Base-by-base conservation (phyloP, 192 early-diverging fungal species). In the Ramicandelaber brevisporus region DNA sequence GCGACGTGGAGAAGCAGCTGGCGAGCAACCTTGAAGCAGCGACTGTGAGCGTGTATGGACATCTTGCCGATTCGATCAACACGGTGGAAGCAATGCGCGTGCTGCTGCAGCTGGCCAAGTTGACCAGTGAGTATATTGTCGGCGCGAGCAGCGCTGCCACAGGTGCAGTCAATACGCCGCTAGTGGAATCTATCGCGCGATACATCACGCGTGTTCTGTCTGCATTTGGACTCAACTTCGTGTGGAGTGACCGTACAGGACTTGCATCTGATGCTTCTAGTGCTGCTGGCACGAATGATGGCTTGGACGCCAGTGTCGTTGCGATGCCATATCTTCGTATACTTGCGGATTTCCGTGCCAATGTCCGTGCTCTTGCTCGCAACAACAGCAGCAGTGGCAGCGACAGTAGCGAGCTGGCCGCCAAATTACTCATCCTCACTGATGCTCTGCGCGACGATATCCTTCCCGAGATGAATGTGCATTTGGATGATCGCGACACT, bases 401-500 rank as follows among this genome's bases (percentile, higher is more conserved):
- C n/a, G n/a, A n/a, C n/a, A n/a, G n/a, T n/a, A n/a, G n/a, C n/a
- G 20, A 4, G 11, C 14, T 16, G 13, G 3, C 33, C 0, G 37
- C 46, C 28, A 60, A 73, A 30, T 46, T 82, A 34, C 43, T 88
- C 24, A 39, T 44, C 8, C 40, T 80, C 3, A 65, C 64, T 26
- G 83, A 88, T 48, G 59, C 62, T 45, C 37, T 88, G 24, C 75
- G 92, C 29, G 87, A 97, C 52, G 59, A 65, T n/a, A 77, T 82
- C 25, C 61, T 93, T 20, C 70, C 81, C 9, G 68, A 78, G 23
- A 50, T 90, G 10, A 83, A 83, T 13, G 76, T 97, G 6, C 61
- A 71, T 1, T 55, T 97, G 34, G 92, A 90, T 40, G 92, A 97
- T 53, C 79, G 81, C 34, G 92, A 87, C 32, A 82, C 80, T 46